Base-by-base conservation (phyloP, 2,329 filamentous ascomycete genomes). In the Ascomycota sp. region DNA sequence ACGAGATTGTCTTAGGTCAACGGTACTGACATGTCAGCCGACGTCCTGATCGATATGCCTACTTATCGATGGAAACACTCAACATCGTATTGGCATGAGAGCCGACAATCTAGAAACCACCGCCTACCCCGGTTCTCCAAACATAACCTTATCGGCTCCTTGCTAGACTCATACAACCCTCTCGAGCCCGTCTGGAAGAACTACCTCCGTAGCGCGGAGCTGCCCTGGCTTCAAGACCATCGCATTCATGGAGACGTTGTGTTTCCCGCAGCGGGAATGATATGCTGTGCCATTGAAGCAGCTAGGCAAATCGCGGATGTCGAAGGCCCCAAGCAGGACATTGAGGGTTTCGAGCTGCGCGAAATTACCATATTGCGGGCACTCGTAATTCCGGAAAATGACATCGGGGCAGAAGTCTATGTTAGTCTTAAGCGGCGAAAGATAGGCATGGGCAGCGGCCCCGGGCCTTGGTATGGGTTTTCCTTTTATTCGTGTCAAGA, bases 401-500 rank as follows among this genome's bases (percentile, higher is more conserved):
- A 34, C 6, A 10, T 16, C 4, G 33, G 33, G 3, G 29, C 26
- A 2, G 33, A 34, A 13, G 24, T 16, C 11, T 34, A 25, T 8
- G 29, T 34, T 2, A 28, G 31, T 25, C 28, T 34, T 6, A 30
- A 34, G 11, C 33, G 33, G 7, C 30, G 29, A 31, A 34, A 31
- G 28, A 5, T 21, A 21, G 16, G 16, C 16, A 5, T 21, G 16
- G 3, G 5, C 16, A 21, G 16, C 5, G 16, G 16, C 16, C 8
- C 9, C 24, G 33, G 29, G n/a, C 21, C 33, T 26, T 34, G 33
- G 33, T 25, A 30, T 25, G 33, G 30, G 9, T 34, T 34, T 24
- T 34, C 33, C 28, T 34, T 30, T 6, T 34, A 25, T 26, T 34
- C 33, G 29, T 30, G 33, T 13, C 33, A 34, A 25, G 16, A 34